Evolutionary conservation across 495 filamentous ascomycete genomes (phyloP), one percentile per base, ranked within the genome.

Genomic region (Cercophora newfieldiana): DNA sequence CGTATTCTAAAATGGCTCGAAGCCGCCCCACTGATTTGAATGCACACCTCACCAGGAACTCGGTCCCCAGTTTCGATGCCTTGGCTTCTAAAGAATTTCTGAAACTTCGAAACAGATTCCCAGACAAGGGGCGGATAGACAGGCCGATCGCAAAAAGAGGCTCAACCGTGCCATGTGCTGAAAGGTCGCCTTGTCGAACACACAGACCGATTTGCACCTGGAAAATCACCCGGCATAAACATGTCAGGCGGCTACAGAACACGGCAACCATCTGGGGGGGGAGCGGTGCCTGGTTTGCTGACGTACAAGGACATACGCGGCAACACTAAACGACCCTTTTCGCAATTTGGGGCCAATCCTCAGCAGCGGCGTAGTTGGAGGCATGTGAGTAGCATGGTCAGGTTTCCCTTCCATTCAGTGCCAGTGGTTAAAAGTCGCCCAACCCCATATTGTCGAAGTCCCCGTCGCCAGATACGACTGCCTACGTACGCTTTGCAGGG

Each of bases 61-160:
- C n/a, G n/a, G n/a, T n/a, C 33, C 22, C 47, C 44, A 62, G 44
- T 53, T 51, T 26, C 60, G 26, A 50, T 50, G 22, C 26, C 48
- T 44, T 44, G 30, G 24, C 37, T 44, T 16, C 18, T n/a, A 55
- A 56, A 25, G 50, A 53, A 25, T 53, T 59, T 63, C 54, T 37
- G 44, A 48, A 10, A 33, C 21, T 64, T 58, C 68, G 68, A 70
- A 70, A 67, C 68, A 65, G 26, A 1, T 67, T 61, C 65, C 61
- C 68, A 66, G 62, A 70, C 68, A 70, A 55, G 54, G n/a, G 30
- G 54, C 21, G 22, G 26, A 62, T 51, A 19, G 49, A 47, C 61
- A 55, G 64, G 61, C 28, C 19, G 56, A 59, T 61, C 59, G 55
- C 31, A 25, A 53, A 19, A 53, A 57, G 58, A 60, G 58, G 58